Evolutionary conservation across 352 stramenopile genomes (phyloP), one percentile per base, ranked within the genome.

Genomic region (Phytophthora ohioensis): DNA sequence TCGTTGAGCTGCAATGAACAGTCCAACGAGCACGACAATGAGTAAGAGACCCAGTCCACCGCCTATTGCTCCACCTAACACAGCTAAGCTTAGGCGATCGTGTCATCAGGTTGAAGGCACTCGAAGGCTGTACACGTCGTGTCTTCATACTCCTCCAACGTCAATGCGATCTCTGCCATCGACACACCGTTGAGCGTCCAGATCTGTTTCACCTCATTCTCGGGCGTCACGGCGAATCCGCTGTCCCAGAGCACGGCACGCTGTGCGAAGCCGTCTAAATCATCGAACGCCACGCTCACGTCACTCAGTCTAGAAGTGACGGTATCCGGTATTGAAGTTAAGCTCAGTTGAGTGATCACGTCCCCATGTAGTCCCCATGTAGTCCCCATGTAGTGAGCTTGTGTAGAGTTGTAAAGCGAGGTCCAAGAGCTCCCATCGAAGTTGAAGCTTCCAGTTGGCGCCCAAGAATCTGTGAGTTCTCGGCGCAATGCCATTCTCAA

Each of bases 171-270:
- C 45, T 79, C 57, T 12, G 62, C 58, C 76, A 83, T 81, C n/a
- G 76, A 78, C 21, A 47, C 38, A 0, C 69, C 62, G 3, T 47
- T 45, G n/a, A 75, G 57, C 11, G 69, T 81, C 64, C 53, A 73
- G n/a, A 83, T 71, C 63, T 78, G 59, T 36, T 71, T 66, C 12
- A 45, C 41, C 15, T 79, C 47, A 21, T 71, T 64, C n/a, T 43
- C 55, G 0, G 43, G 36, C 1, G 66, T 71, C 31, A 79, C 27
- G 0, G 54, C 74, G 57, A 83, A 91, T 0, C 82, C 84, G 3
- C 60, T 73, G 43, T 91, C 84, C 84, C 81, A 91, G 5, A 91
- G 61, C 51, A 91, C 59, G 3, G 80, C 82, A 8, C 79, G 81
- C 46, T 91, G 84, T 0, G 86, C 57, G 21, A 81, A 58, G 4